phyloP scores from a whole-genome alignment of 805 yeast species.

The Grigorovia transvaalensis region DNA sequence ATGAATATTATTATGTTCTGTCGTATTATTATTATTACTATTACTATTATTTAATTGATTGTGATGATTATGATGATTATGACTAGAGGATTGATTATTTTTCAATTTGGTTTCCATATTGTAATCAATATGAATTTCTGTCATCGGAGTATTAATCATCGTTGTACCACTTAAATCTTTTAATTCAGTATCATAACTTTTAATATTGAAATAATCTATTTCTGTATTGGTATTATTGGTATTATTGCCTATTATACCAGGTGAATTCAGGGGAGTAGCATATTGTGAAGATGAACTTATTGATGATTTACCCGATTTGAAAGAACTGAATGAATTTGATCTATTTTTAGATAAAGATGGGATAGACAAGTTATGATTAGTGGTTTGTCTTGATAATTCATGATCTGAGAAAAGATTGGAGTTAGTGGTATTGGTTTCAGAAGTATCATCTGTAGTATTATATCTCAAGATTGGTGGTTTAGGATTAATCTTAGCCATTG shows the following conservation, averaged over 20 bases:
- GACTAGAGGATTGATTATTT: neutral
- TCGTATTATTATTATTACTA: neutral
- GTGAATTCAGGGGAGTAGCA: constrained; percentile 27
- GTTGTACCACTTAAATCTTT: neutral
- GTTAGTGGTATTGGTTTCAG: no score
- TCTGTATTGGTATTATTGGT: constrained; percentile 3
- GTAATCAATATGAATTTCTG: neutral
- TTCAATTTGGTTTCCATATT: neutral
- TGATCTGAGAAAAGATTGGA: neutral
- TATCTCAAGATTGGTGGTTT: constrained; percentile 60
- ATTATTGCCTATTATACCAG: constrained; percentile 10
- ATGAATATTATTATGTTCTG: neutral
- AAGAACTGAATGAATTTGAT: constrained; percentile 24
- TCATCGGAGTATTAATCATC: neutral
- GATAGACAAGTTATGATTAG: constrained; percentile 5
- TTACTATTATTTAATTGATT: neutral
- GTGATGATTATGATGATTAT: constrained; percentile 1
- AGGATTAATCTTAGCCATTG: constrained; percentile 62
- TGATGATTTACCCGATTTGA: constrained; percentile 25
- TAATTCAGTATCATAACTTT: neutral
- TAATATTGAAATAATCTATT: constrained; percentile 15
- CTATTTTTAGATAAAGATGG: constrained; percentile 6
- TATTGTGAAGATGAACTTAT: constrained; percentile 21
- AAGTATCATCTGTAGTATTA: constrained; percentile 5
- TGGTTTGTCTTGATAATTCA: constrained; percentile 1